phyloP scores from a whole-genome alignment of 805 yeast genomes.

The Metschnikowia aberdeeniae region DNA sequence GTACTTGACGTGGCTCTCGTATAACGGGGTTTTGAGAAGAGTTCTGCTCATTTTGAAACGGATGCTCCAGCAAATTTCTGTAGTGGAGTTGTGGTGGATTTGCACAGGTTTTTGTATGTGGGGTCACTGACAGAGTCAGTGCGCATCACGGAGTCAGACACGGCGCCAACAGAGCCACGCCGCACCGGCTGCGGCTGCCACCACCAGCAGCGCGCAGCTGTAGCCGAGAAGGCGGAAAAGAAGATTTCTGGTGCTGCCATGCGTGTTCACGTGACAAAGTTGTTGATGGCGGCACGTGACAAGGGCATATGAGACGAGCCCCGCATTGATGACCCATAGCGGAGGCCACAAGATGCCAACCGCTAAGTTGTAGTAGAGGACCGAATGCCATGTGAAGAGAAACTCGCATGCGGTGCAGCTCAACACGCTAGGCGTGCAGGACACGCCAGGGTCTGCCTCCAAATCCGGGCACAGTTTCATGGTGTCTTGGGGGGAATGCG shows the following conservation, averaged over 20 bases:
- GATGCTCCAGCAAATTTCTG: too few relatives aligned
- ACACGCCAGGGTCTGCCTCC: not conserved
- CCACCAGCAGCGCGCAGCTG: constrained; percentile 1
- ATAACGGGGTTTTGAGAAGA: constrained; percentile 68
- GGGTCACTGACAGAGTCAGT: constrained; percentile 1
- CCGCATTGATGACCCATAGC: constrained; percentile 9
- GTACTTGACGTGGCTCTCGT: constrained; percentile 68
- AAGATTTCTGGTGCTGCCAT: not conserved
- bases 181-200: constrained; percentile 3
- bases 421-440: not conserved
- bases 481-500: too few relatives aligned
- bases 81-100: not conserved
- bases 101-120: not conserved
- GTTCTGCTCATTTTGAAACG: too few relatives aligned
- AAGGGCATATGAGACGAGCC: constrained; percentile 6
- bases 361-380: constrained; percentile 12
- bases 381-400: constrained; percentile 7
- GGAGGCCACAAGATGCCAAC: constrained; percentile 12
- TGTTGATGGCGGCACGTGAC: constrained; percentile 2
- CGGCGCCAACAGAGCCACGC: not conserved
- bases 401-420: constrained; percentile 11
- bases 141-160: constrained; percentile 3
- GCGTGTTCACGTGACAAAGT: constrained; percentile 4
- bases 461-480: not conserved
- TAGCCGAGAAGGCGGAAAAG: constrained; percentile 3